phyloP scores from a whole-genome alignment of 495 filamentous ascomycete species.

The Penicillium waksmanii region DNA sequence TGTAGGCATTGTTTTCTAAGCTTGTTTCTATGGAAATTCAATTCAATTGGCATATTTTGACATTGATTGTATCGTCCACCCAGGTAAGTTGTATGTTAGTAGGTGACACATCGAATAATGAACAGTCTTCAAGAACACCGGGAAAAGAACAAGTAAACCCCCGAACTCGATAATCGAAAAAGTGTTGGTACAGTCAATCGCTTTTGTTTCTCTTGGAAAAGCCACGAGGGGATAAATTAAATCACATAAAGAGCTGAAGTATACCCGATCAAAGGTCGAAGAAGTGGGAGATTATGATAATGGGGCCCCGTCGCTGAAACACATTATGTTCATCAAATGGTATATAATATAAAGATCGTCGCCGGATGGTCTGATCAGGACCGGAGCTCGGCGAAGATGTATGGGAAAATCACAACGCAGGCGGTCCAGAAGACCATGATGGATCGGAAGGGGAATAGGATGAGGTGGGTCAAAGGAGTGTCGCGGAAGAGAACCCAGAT shows the following conservation, averaged over 20 bases:
- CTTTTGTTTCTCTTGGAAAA: background rate
- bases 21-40: background rate
- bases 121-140: too few species aligned
- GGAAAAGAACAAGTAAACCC: background rate
- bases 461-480: constrained; percentile 60
- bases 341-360: constrained; percentile 3
- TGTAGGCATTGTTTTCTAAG: background rate
- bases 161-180: background rate
- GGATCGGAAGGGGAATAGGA: constrained; percentile 61
- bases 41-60: background rate
- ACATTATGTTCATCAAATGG: constrained; percentile 19
- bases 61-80: constrained; percentile 13
- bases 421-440: constrained; percentile 81
- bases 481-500: constrained; percentile 76
- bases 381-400: constrained; percentile 57
- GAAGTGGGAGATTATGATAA: constrained; percentile 15
- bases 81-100: too few species aligned
- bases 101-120: too few species aligned
- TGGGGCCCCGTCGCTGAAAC: constrained; percentile 8
- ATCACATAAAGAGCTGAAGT: constrained; percentile 21
- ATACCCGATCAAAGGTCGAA: background rate
- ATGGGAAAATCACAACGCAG: constrained; percentile 86
- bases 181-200: background rate
- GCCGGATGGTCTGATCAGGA: constrained; percentile 17
- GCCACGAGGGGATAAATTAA: constrained; percentile 12